phyloP scores from a whole-genome alignment of 768 basidiomycete genomes.

The Boletales sp. region DNA sequence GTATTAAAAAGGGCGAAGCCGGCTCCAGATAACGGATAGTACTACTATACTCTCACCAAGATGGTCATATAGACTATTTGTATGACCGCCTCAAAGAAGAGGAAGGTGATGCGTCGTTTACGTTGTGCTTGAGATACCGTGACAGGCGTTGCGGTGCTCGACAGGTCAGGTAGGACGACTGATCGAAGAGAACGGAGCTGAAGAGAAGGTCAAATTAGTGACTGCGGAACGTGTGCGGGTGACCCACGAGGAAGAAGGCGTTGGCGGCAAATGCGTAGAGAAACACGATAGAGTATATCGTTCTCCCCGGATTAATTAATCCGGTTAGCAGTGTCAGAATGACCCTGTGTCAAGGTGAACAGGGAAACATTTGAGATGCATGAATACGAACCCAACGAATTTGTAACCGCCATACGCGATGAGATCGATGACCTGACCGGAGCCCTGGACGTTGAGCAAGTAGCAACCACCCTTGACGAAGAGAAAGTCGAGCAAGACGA shows the following conservation, averaged over 20 bases:
- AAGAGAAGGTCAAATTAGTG: neutral
- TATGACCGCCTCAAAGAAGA: conserved; percentile 79
- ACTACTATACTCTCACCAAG: conserved; percentile 56
- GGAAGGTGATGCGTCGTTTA: conserved; percentile 81
- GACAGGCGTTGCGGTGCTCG: conserved; percentile 40
- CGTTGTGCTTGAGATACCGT: conserved; percentile 78
- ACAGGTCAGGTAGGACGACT: conserved; percentile 79
- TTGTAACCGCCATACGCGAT: conserved; percentile 96
- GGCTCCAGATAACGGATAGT: neutral
- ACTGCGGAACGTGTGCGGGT: neutral
- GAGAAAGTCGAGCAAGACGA: conserved; percentile 84
- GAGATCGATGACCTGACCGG: conserved; percentile 71
- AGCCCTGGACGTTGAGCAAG: conserved; percentile 79
- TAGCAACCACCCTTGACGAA: conserved; percentile 93
- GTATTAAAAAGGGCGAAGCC: conserved; percentile 1
- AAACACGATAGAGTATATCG: conserved; percentile 70
- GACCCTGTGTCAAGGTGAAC: conserved; percentile 49
- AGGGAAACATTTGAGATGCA: neutral
- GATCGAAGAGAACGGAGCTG: conserved; percentile 92
- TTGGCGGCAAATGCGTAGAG: conserved; percentile 86
- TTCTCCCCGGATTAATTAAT: conserved; percentile 57
- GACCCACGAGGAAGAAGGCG: conserved; percentile 84
- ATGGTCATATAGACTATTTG: conserved; percentile 88
- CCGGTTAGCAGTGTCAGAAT: conserved; percentile 76
- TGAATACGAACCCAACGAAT: conserved; percentile 76